Percentiles rank a stretch among this genome's conserved stretches.
Evolutionary conservation across 805 yeast species (phyloP).

Genomic region (Dipodascopsis uninucleata): DNA sequence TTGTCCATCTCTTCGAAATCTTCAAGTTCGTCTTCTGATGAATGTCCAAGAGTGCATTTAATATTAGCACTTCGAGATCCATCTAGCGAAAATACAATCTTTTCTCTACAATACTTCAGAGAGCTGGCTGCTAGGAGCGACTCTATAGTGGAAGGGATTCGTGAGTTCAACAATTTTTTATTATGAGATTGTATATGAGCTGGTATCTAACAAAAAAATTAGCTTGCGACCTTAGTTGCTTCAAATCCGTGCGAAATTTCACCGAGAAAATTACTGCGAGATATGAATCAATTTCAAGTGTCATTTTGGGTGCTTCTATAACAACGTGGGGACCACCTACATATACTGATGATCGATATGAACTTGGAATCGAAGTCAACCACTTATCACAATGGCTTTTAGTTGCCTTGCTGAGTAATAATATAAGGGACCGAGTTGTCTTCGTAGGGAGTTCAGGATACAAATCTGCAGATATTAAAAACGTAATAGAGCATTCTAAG

Average conservation of each 20-base stretch:
- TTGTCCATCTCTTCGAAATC: conserved; percentile 6
- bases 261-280: conserved; percentile 28
- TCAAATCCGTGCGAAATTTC: conserved; percentile 16
- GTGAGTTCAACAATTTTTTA: conserved; percentile 3
- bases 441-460: conserved; percentile 14
- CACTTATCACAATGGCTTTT: conserved; percentile 26
- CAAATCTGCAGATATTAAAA: conserved; percentile 15
- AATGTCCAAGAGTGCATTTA: conserved; percentile 13
- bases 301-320: conserved; percentile 25
- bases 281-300: conserved; percentile 20
- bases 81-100: conserved; percentile 13
- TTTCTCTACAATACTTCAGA: conserved; percentile 9
- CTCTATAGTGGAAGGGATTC: conserved; percentile 16
- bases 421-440: conserved; percentile 21
- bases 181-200: neutral
- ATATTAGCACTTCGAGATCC: conserved; percentile 19
- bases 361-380: conserved; percentile 23
- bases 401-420: conserved; percentile 8
- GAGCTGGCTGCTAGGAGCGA: conserved; percentile 17
- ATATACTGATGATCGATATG: conserved; percentile 20
- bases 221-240: conserved; percentile 19
- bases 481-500: neutral
- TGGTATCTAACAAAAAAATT: neutral
- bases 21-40: conserved; percentile 2
- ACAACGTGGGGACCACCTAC: conserved; percentile 23